Evolutionary conservation across 2,329 filamentous ascomycete species (phyloP).

Genomic region (Xenosphaeropsis pyriputrescens): DNA sequence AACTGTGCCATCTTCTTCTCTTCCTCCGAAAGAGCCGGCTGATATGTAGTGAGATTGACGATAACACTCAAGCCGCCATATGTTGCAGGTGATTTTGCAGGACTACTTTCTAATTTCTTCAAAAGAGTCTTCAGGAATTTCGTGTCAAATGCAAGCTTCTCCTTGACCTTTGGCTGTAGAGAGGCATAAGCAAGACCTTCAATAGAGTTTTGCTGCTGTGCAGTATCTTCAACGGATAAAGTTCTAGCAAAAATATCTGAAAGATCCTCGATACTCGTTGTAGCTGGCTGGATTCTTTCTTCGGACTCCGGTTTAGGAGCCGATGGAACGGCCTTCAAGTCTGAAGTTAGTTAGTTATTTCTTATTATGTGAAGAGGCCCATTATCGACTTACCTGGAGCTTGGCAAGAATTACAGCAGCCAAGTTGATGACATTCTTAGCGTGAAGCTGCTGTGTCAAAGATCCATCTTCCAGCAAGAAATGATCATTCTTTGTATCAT

Average conservation of each 20-base stretch:
- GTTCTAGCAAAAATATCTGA: constrained; percentile 51
- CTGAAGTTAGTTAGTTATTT: constrained; percentile 17
- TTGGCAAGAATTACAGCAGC: constrained; percentile 69
- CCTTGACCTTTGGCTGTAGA: constrained; percentile 72
- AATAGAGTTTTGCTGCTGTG: constrained; percentile 54
- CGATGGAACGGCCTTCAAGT: constrained; percentile 18
- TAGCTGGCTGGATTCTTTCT: constrained; percentile 30
- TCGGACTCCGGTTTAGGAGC: constrained; percentile 12
- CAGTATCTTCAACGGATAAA: constrained; percentile 41
- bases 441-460: constrained; percentile 28
- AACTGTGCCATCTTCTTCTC: constrained; percentile 84
- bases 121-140: constrained; percentile 58
- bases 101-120: constrained; percentile 39
- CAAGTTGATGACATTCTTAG: constrained; percentile 43
- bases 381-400: constrained; percentile 35
- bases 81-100: constrained; percentile 53
- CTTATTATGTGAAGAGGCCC: constrained; percentile 5
- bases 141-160: constrained; percentile 56
- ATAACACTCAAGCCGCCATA: constrained; percentile 83
- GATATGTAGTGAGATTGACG: constrained; percentile 70
- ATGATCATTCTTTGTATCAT: constrained; percentile 9
- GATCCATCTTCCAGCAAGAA: constrained; percentile 14
- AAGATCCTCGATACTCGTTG: constrained; percentile 50
- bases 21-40: constrained; percentile 68
- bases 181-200: constrained; percentile 91